Conservation (phyloP, 352 stramenopile species). For the Phytophthora palmivora region DNA sequence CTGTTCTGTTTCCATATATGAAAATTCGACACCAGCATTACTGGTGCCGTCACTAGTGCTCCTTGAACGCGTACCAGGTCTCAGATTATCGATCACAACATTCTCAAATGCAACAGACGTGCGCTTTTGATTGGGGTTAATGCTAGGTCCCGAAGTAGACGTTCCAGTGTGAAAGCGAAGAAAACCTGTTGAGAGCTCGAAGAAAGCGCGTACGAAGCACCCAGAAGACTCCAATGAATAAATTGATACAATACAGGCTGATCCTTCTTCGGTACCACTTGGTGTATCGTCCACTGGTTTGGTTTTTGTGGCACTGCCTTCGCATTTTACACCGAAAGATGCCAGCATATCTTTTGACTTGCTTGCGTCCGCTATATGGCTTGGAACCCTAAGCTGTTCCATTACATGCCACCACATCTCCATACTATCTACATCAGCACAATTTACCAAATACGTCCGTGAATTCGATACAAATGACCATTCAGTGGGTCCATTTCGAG, state of each 20-base stretch:
- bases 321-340: conserved; percentile 18
- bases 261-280: conserved; percentile 46
- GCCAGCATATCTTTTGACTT: conserved; percentile 5
- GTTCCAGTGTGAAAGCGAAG: conserved; percentile 74
- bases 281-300: not conserved
- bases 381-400: conserved; percentile 56
- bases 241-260: conserved; percentile 71
- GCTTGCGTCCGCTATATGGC: conserved; percentile 11
- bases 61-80: conserved; percentile 7
- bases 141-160: conserved; percentile 54
- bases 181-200: conserved; percentile 68
- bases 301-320: not conserved
- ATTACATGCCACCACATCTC: conserved; percentile 74
- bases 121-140: conserved; percentile 62
- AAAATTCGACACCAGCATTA: not conserved
- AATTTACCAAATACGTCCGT: conserved; percentile 45
- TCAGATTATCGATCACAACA: conserved; percentile 57
- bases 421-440: conserved; percentile 29
- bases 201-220: conserved; percentile 78
- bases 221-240: conserved; percentile 72
- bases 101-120: conserved; percentile 71
- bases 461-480: conserved; percentile 64
- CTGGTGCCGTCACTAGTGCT: not conserved
- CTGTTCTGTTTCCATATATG: conserved; percentile 28
- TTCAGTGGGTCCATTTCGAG: conserved; percentile 34